phyloP scores from a whole-genome alignment of 371 early-diverging fungal species.

The Mucor lusitanicus region DNA sequence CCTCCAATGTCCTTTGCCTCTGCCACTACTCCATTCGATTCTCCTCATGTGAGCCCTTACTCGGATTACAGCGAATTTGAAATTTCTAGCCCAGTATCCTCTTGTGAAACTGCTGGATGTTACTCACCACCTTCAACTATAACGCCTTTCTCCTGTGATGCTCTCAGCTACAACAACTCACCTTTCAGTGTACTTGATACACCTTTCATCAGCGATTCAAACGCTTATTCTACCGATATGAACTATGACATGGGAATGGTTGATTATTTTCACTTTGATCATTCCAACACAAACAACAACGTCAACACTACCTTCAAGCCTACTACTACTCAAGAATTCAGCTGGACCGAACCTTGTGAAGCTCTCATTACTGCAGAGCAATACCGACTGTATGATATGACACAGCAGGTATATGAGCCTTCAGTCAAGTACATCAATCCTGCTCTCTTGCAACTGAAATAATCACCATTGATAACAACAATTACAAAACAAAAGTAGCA shows the following conservation, averaged over 20 bases:
- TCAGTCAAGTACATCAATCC: slow-evolving; percentile 10
- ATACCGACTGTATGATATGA: background rate
- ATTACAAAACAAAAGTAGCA: background rate
- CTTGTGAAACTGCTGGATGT: background rate
- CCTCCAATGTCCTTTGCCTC: background rate
- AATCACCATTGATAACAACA: background rate
- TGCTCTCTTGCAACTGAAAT: slow-evolving; percentile 1
- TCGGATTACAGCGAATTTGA: slow-evolving; percentile 7
- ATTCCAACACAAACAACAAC: background rate
- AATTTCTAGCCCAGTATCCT: background rate
- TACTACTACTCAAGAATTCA: background rate
- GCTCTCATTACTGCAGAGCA: background rate
- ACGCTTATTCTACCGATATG: background rate
- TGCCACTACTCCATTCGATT: background rate
- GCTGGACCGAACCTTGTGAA: background rate
- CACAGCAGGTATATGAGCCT: background rate
- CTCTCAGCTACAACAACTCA: background rate
- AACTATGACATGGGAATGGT: background rate
- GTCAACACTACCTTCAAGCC: background rate
- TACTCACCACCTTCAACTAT: background rate
- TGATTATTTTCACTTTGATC: slow-evolving; percentile 1
- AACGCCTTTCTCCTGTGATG: background rate
- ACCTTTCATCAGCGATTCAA: slow-evolving; percentile 5
- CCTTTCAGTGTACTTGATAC: slow-evolving; percentile 1
- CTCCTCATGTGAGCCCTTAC: slow-evolving; percentile 1